A percentile compares a stretch with the other conserved stretches of the same genome.
phyloP scores from a whole-genome alignment of 805 yeast genomes.

The Metschnikowia amazonensis region DNA sequence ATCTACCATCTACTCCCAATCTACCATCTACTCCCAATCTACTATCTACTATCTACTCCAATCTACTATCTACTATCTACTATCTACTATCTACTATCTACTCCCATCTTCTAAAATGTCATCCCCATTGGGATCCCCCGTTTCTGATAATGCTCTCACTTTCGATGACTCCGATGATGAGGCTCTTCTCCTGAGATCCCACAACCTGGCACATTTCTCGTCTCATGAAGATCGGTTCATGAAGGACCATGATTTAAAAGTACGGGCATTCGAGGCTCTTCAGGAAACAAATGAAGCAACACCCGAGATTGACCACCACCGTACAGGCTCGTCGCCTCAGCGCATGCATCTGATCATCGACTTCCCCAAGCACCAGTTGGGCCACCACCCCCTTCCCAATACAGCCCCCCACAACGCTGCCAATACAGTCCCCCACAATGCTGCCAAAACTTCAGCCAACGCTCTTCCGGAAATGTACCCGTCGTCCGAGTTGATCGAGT shows the following conservation, averaged over 20 bases:
- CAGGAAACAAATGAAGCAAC: constrained; percentile 17
- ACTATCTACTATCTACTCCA: too few relatives aligned
- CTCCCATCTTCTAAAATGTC: too few relatives aligned
- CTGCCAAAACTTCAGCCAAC: constrained; percentile 12
- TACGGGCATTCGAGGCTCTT: constrained; percentile 53
- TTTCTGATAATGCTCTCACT: constrained; percentile 4
- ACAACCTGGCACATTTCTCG: constrained; percentile 54
- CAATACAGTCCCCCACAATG: constrained; percentile 12
- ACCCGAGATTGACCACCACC: constrained; percentile 26
- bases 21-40: too few relatives aligned
- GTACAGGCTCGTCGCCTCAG: constrained; percentile 25
- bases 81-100: too few relatives aligned
- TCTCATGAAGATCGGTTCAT: constrained; percentile 61
- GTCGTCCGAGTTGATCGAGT: constrained; percentile 61
- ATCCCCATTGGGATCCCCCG: background rate
- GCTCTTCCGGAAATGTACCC: constrained; percentile 51
- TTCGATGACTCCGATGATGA: constrained; percentile 22
- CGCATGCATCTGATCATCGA: constrained; percentile 40
- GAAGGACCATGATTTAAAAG: constrained; percentile 64
- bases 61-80: too few relatives aligned
- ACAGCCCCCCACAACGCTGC: constrained; percentile 17
- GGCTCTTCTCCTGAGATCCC: constrained; percentile 28
- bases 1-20: too few relatives aligned
- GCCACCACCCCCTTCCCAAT: constrained; percentile 20
- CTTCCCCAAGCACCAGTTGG: constrained; percentile 24